These are phyloP conservation scores for Neofusicoccum sp. DNA, from an alignment of 2,329 filamentous ascomycete species.

Conservation along the genomic window DNA sequence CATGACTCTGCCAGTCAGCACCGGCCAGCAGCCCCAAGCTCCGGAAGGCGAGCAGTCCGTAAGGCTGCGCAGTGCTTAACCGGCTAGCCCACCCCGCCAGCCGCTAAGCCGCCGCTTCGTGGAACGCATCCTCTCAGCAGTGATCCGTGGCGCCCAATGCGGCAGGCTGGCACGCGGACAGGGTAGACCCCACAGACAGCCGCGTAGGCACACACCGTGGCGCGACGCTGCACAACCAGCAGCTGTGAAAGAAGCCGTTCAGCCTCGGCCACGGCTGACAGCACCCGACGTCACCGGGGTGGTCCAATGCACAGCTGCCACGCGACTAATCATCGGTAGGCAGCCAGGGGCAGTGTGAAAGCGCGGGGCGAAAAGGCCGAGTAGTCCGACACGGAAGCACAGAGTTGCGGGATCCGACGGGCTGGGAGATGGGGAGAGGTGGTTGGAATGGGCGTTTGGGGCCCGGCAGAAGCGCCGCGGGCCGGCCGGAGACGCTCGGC, in stretches of 20 bases:
- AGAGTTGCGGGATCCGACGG: background rate
- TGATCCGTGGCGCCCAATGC: background rate
- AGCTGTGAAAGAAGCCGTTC: too few relatives aligned
- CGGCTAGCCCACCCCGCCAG: background rate
- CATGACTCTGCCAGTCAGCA: background rate
- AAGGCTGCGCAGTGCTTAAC: background rate
- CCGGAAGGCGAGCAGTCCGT: constrained; percentile 1
- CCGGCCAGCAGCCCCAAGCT: background rate
- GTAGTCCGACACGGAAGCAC: background rate
- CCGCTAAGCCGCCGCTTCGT: background rate
- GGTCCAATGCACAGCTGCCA: constrained; percentile 2
- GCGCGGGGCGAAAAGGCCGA: background rate
- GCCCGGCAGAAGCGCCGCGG: constrained; percentile 9
- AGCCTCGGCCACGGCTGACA: too few relatives aligned
- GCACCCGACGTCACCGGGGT: background rate
- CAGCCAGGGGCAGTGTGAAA: background rate
- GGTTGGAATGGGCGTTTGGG: background rate
- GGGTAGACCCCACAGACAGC: background rate
- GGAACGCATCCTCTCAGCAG: background rate
- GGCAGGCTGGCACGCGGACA: background rate
- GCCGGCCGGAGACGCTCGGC: background rate
- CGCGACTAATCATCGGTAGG: background rate
- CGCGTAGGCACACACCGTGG: background rate
- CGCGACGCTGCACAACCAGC: too few relatives aligned
- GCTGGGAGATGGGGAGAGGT: background rate